Evolutionary conservation across 345 rosid species (phyloP).

Genomic region (Euphorbia pulcherrima): DNA sequence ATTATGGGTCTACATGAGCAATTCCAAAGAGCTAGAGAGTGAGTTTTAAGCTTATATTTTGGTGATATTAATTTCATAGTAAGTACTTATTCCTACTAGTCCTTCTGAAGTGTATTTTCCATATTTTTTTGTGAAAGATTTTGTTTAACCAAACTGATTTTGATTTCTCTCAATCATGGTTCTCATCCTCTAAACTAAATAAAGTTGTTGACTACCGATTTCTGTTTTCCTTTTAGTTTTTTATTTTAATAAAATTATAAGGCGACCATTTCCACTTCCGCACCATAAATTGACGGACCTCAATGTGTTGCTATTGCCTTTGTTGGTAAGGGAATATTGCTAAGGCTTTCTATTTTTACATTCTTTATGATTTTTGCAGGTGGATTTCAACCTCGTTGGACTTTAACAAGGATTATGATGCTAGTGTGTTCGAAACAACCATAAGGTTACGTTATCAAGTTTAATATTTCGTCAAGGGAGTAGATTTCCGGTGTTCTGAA

Average conservation of each 20-base stretch:
- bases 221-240: not conserved
- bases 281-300: not conserved
- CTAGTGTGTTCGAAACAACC: constrained; percentile 98
- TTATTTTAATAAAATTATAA: no score
- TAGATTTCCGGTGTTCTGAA: not conserved
- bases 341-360: not conserved
- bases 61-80: not conserved
- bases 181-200: not conserved
- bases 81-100: not conserved
- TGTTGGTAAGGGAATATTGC: not conserved
- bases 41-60: constrained; percentile 33
- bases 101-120: not conserved
- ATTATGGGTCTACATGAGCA: constrained; percentile 94
- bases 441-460: constrained; percentile 90
- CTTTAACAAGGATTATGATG: constrained; percentile 86
- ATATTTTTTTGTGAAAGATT: not conserved
- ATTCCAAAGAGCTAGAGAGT: constrained; percentile 92
- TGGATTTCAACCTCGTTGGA: constrained; percentile 94
- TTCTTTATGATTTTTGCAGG: constrained; percentile 38
- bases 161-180: not conserved
- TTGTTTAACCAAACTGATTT: not conserved
- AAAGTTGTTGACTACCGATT: not conserved
- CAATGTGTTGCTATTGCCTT: not conserved
- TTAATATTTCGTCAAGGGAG: constrained; percentile 30
- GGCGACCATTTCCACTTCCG: not conserved